Percentiles rank a stretch among this genome's conserved stretches.
Conservation (phyloP, 2,329 filamentous ascomycete species). For the Pseudocercospora vitis region DNA sequence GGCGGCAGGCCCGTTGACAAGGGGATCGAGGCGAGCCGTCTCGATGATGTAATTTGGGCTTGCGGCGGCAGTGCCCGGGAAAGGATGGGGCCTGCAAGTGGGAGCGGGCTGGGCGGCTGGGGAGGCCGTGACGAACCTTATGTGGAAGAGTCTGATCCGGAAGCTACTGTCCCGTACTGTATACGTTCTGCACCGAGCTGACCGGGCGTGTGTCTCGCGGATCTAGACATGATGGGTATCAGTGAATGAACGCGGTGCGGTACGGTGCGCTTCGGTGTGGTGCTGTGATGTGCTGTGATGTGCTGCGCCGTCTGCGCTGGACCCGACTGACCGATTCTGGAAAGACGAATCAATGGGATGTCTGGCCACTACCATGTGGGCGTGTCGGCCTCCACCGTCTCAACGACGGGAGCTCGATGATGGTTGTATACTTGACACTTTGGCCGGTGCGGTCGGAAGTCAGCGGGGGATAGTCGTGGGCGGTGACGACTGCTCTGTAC, state of each 20-base stretch:
- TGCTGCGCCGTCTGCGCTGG: too few species aligned
- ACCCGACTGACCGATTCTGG: too few species aligned
- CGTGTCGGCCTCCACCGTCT: neutral
- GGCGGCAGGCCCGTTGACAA: neutral
- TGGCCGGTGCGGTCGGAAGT: neutral
- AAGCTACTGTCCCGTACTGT: too few species aligned
- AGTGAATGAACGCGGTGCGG: too few species aligned
- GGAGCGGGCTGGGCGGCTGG: too few species aligned
- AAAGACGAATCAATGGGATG: too few species aligned
- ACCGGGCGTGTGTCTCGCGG: neutral
- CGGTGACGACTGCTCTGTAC: too few species aligned
- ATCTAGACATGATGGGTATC: neutral
- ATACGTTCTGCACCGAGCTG: neutral
- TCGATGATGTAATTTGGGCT: neutral
- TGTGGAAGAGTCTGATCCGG: neutral
- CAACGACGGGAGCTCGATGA: neutral
- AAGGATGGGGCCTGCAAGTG: neutral
- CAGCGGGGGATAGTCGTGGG: too few species aligned
- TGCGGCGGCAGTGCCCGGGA: neutral
- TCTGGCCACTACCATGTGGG: neutral
- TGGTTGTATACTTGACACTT: neutral
- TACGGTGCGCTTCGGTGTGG: too few species aligned
- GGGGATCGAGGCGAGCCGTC: constrained; percentile 7
- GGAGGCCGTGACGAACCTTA: neutral
- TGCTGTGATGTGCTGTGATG: too few species aligned